phyloP scores from a whole-genome alignment of 2,329 filamentous ascomycete genomes.

The Daldinia sp. region DNA sequence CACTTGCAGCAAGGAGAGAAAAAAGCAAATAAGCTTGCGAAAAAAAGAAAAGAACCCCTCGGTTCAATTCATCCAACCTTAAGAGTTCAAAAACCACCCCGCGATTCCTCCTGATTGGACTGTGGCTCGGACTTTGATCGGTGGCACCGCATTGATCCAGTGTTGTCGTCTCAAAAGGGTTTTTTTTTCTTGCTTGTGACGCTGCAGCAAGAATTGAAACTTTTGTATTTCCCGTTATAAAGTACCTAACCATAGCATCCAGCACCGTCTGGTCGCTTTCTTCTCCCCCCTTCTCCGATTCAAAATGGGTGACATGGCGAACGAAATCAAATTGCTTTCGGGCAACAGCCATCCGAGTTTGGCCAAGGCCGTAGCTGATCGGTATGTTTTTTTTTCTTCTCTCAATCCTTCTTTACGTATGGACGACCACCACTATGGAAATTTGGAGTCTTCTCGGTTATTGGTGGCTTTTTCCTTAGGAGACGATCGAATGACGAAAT shows the following conservation, averaged over 20 bases:
- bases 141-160: conserved; percentile 29
- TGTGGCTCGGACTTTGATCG: conserved; percentile 25
- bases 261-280: conserved; percentile 15
- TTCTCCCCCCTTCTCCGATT: conserved; percentile 5
- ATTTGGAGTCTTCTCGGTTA: conserved; percentile 29
- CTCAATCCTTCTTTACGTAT: conserved; percentile 3
- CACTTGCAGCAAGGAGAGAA: neutral
- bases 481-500: conserved; percentile 22
- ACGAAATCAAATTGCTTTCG: conserved; percentile 53
- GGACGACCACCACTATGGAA: neutral
- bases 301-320: conserved; percentile 47
- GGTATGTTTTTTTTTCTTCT: conserved; percentile 43
- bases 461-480: conserved; percentile 30
- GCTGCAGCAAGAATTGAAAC: neutral
- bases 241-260: conserved; percentile 21
- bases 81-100: conserved; percentile 28
- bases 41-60: conserved; percentile 5
- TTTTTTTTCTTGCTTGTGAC: conserved; percentile 16
- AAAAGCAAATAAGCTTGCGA: neutral
- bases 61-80: conserved; percentile 24
- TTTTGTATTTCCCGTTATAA: conserved; percentile 25
- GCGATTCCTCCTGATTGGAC: conserved; percentile 37
- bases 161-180: conserved; percentile 19
- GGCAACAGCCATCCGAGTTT: conserved; percentile 52
- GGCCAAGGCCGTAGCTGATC: conserved; percentile 50